Base-by-base conservation (phyloP, 352 stramenopile species). In the Phytophthora pisi region DNA sequence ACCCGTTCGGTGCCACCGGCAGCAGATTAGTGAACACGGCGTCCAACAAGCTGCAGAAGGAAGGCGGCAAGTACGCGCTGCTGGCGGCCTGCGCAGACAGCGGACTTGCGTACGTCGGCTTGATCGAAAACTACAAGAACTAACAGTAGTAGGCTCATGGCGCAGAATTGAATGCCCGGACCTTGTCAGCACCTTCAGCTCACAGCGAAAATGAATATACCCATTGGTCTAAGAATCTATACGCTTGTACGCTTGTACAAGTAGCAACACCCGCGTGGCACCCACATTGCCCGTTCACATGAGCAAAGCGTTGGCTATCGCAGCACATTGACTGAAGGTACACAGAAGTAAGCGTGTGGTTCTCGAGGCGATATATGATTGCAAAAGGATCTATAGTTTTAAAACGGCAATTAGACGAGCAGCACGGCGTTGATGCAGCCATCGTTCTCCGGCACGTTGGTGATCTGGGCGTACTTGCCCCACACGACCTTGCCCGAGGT, bases 401-500 rank as follows among this genome's bases (percentile, higher is more conserved):
- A 80, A 68, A 43, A 75, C 57, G 59, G 59, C 63, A 79, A 72
- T 69, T 99, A 99, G 40, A 99, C 97, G 61, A 99, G 86, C 51
- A 99, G 86, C 51, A 99, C 96, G 30, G 96, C 97, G 81, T 99
- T 99, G 68, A 99, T 99, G 83, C 98, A 99, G 54, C 98, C 98
- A 80, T 99, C 98, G 63, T 99, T 93, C 83, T 99, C 98, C 5
- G 98, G 98, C 75, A 99, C 99, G 86, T 99, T 99, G 42, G 98
- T 99, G 51, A 99, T 97, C 88, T 99, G 98, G 23, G 98, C 98
- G 81, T 99, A 99, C 72, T 99, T 99, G 58, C 97, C 98, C 97
- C 97, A 99, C n/a, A 99, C 98, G 54, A 99, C 98, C 75, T 99
- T 99, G 68, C 98, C 98, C 23, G 92, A 98, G 52, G 97, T 99